Percentiles rank a stretch among this genome's conserved stretches.
phyloP scores from a whole-genome alignment of 2,329 filamentous ascomycete genomes.

The Fusarium fracticaudum region DNA sequence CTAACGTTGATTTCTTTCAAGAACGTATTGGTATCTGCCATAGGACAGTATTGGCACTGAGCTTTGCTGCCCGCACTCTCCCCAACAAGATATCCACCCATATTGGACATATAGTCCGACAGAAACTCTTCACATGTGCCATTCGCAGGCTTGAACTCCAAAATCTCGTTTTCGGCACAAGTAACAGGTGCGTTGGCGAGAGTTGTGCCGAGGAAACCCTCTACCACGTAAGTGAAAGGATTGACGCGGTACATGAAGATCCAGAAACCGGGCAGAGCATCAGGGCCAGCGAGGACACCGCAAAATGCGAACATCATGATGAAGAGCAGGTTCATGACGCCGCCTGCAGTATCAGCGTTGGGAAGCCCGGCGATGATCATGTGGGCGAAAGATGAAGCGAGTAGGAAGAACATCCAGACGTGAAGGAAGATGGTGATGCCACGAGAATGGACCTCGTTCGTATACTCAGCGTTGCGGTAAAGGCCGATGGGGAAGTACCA shows the following conservation, averaged over 20 bases:
- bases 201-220: constrained; percentile 70
- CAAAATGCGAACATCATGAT: constrained; percentile 69
- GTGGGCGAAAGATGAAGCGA: constrained; percentile 71
- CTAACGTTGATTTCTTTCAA: constrained; percentile 52
- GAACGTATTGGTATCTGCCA: constrained; percentile 46
- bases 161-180: neutral
- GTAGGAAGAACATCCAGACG: constrained; percentile 70
- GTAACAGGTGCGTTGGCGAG: constrained; percentile 62
- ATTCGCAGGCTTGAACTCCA: constrained; percentile 1
- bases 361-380: constrained; percentile 73
- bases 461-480: constrained; percentile 65
- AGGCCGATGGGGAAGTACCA: constrained; percentile 77
- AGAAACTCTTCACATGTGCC: neutral
- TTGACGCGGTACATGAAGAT: constrained; percentile 79
- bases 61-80: neutral
- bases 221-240: constrained; percentile 78
- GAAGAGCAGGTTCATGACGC: constrained; percentile 70
- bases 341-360: constrained; percentile 70
- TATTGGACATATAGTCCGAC: neutral
- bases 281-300: constrained; percentile 70
- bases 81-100: neutral
- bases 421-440: constrained; percentile 72
- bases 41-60: constrained; percentile 57
- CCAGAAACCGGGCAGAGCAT: constrained; percentile 75
- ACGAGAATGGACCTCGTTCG: constrained; percentile 57